These are phyloP conservation scores for Magnaporthiopsis poae DNA, from an alignment of 2,329 filamentous ascomycete species.

Conservation along the genomic window DNA sequence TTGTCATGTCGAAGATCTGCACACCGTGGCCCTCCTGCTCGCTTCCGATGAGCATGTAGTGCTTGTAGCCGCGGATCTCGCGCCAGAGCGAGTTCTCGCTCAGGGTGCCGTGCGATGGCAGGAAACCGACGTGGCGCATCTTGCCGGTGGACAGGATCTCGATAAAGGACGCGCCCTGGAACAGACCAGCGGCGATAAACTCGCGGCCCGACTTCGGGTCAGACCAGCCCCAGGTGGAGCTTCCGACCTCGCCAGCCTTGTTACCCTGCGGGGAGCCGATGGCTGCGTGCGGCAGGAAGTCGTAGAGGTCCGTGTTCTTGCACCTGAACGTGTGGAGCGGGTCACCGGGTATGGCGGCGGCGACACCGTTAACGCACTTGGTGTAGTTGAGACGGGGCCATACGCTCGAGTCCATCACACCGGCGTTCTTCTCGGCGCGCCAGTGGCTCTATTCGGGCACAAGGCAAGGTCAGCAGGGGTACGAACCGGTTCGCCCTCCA, in stretches of 20 bases:
- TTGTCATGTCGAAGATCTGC: conserved; percentile 55
- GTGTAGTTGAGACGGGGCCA: conserved; percentile 10
- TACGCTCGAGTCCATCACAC: conserved; percentile 6
- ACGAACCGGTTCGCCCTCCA: background rate
- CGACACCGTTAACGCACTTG: conserved; percentile 7
- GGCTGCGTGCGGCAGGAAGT: conserved; percentile 8
- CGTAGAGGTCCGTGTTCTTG: conserved; percentile 9
- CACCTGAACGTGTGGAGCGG: conserved; percentile 9
- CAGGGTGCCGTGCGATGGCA: conserved; percentile 27
- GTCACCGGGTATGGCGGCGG: conserved; percentile 8
- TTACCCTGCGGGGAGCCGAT: conserved; percentile 4
- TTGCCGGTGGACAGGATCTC: conserved; percentile 41
- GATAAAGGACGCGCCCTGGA: conserved; percentile 44
- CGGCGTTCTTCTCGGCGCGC: conserved; percentile 5
- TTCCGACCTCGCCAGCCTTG: conserved; percentile 6
- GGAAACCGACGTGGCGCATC: conserved; percentile 41
- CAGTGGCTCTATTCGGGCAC: conserved; percentile 1
- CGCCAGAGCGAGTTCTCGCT: conserved; percentile 29
- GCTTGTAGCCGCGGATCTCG: conserved; percentile 36
- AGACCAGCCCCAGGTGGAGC: conserved; percentile 33
- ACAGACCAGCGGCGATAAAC: conserved; percentile 44
- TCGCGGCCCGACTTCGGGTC: conserved; percentile 39
- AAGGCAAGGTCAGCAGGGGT: background rate
- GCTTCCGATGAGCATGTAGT: conserved; percentile 28
- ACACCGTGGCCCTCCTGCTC: conserved; percentile 42